Conservation (phyloP, 1,139 yeast species). For the Pichia sp. region DNA sequence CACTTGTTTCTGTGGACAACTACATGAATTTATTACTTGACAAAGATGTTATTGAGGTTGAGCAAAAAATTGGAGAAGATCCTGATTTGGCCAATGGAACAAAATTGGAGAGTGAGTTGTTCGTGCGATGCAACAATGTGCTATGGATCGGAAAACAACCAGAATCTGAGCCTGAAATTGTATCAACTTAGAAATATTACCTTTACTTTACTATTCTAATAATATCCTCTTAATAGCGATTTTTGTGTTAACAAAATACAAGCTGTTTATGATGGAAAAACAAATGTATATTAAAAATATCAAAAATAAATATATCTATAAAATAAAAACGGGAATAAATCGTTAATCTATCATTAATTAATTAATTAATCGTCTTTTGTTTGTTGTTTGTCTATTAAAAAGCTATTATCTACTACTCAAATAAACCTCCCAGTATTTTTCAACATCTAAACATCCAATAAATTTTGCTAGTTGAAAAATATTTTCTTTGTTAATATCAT, state of each 20-base stretch:
- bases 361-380: too few species aligned
- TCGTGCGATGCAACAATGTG: constrained; percentile 80
- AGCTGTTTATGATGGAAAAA: too few species aligned
- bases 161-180: not conserved
- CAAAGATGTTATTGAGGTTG: constrained; percentile 35
- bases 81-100: constrained; percentile 14
- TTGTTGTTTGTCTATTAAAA: not conserved
- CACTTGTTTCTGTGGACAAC: constrained; percentile 76
- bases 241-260: too few species aligned
- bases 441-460: constrained; percentile 26
- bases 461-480: constrained; percentile 23
- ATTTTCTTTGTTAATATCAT: constrained; percentile 14
- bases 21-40: constrained; percentile 82
- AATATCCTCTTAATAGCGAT: too few species aligned
- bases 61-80: constrained; percentile 13
- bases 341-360: too few species aligned
- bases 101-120: constrained; percentile 45
- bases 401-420: not conserved
- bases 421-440: constrained; percentile 22
- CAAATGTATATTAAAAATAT: too few species aligned
- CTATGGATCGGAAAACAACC: constrained; percentile 49
- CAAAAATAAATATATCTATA: too few species aligned
- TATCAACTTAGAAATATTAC: too few species aligned
- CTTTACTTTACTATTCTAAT: too few species aligned
- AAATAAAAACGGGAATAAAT: too few species aligned